Evolutionary conservation across 2,329 filamentous ascomycete genomes (phyloP), one percentile per base, ranked within the genome.

Genomic region (Penicillium hesseltinei): DNA sequence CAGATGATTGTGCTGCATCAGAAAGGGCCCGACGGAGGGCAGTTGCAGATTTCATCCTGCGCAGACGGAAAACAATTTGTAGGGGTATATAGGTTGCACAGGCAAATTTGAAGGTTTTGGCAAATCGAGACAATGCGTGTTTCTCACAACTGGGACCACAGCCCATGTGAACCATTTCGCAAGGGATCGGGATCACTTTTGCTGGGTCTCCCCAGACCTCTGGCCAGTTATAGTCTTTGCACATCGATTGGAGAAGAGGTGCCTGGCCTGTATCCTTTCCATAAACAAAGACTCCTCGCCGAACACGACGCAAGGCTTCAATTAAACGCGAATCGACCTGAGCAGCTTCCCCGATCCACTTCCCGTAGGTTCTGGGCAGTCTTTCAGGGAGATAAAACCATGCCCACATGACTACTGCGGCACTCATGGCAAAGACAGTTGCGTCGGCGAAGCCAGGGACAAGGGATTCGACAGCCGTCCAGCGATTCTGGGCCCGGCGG

Each of bases 131-230:
- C 23, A 88, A 58, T 3, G 88, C 89, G 71, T 95, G 89, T 61
- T 81, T 81, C 71, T 95, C 91, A 73, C 91, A 77, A 55, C 80
- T 90, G 2, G 84, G 80, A 2, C 90, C 88, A 60, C 81, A 82
- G 54, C 88, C 88, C 85, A 91, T 91, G 75, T 96, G 91, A 3
- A 94, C 90, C 62, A 95, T 80, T 71, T 91, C 87, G 74, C 91
- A 96, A 1, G 90, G 90, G 57, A 93, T 88, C 0, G 91, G 91
- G 10, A 88, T 75, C 0, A 86, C 83, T 55, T 80, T 79, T 19
- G 81, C 80, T 0, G 91, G 90, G 71, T 95, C 87, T 21, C 89
- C 91, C 83, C 87, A 92, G 56, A 77, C 76, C n/a, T 79, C 68
- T 0, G 91, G 90, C 78, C 86, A 84, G 31, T 77, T 77, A 73